These are phyloP conservation scores for Keithomyces neogunnii DNA, from an alignment of 2,329 filamentous ascomycete species.

Conservation along the genomic window DNA sequence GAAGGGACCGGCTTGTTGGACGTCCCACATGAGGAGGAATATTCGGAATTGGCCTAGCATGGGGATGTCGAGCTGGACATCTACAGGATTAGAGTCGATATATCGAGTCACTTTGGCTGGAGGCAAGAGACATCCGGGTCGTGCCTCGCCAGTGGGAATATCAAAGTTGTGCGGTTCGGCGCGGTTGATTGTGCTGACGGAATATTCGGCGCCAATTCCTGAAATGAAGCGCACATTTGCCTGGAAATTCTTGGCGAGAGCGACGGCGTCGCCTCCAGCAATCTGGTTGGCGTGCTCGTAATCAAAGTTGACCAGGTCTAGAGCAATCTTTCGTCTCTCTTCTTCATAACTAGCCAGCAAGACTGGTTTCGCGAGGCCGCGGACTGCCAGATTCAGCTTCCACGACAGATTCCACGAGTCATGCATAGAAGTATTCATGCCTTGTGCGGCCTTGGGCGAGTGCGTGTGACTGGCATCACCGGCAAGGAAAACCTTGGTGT, in stretches of 20 bases:
- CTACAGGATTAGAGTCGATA: slow-evolving; percentile 69
- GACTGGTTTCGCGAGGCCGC: slow-evolving; percentile 44
- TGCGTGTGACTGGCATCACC: slow-evolving; percentile 67
- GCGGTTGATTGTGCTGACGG: slow-evolving; percentile 42
- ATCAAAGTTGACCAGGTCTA: slow-evolving; percentile 52
- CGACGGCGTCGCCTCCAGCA: slow-evolving; percentile 52
- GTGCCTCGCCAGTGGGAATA: slow-evolving; percentile 38
- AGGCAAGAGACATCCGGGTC: slow-evolving; percentile 48
- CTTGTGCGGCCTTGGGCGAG: slow-evolving; percentile 63
- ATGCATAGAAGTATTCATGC: slow-evolving; percentile 53
- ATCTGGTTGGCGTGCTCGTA: slow-evolving; percentile 49
- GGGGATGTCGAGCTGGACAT: slow-evolving; percentile 70
- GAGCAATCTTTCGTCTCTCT: slow-evolving; percentile 53
- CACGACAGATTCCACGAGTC: slow-evolving; percentile 54
- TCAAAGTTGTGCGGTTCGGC: slow-evolving; percentile 24
- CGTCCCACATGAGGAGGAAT: slow-evolving; percentile 60
- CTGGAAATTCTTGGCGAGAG: slow-evolving; percentile 59
- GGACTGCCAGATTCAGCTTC: slow-evolving; percentile 43
- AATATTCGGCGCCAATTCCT: slow-evolving; percentile 58
- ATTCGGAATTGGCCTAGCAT: slow-evolving; percentile 70
- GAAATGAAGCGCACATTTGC: slow-evolving; percentile 68
- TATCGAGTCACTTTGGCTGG: slow-evolving; percentile 66
- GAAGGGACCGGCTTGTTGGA: slow-evolving; percentile 47
- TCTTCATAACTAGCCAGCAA: slow-evolving; percentile 54
- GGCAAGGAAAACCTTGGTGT: slow-evolving; percentile 56